Conservation (phyloP, 2,329 filamentous ascomycete species). For the Ascochyta fabae region DNA sequence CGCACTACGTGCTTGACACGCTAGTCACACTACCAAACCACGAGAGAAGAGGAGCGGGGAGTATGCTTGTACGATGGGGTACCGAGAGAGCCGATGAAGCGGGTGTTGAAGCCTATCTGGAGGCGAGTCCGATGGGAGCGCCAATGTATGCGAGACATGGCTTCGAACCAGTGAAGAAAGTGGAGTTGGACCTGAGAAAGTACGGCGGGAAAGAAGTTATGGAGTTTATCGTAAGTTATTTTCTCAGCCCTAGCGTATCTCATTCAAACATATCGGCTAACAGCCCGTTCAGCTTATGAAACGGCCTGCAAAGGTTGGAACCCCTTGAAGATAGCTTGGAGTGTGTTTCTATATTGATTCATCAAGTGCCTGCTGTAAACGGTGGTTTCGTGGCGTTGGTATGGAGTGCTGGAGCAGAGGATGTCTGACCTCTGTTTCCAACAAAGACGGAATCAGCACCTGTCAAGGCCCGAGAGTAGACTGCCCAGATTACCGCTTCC, state of each 20-base stretch:
- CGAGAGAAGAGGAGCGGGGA: conserved; percentile 41
- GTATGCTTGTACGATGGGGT: conserved; percentile 42
- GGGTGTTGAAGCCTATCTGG: conserved; percentile 41
- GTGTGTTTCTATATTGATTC: background rate
- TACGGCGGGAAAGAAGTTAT: conserved; percentile 37
- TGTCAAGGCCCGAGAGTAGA: background rate
- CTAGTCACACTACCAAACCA: conserved; percentile 42
- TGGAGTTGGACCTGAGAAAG: conserved; percentile 40
- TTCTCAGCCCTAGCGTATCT: background rate
- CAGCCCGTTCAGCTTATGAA: conserved; percentile 20
- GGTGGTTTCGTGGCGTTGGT: background rate
- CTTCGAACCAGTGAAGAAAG: conserved; percentile 33
- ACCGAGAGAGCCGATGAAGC: conserved; percentile 40
- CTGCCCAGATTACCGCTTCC: background rate
- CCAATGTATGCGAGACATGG: conserved; percentile 44
- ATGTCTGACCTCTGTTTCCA: background rate
- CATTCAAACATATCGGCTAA: background rate
- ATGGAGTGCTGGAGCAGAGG: too few species aligned
- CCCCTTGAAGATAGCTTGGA: background rate
- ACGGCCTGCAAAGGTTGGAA: conserved; percentile 17
- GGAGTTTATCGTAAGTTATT: conserved; percentile 37
- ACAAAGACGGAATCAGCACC: background rate
- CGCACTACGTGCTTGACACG: conserved; percentile 41
- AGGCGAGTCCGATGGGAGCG: conserved; percentile 42
- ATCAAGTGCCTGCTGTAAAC: background rate